Base-by-base conservation (phyloP, 2,329 filamentous ascomycete species). In the Aureobasidium sp. region DNA sequence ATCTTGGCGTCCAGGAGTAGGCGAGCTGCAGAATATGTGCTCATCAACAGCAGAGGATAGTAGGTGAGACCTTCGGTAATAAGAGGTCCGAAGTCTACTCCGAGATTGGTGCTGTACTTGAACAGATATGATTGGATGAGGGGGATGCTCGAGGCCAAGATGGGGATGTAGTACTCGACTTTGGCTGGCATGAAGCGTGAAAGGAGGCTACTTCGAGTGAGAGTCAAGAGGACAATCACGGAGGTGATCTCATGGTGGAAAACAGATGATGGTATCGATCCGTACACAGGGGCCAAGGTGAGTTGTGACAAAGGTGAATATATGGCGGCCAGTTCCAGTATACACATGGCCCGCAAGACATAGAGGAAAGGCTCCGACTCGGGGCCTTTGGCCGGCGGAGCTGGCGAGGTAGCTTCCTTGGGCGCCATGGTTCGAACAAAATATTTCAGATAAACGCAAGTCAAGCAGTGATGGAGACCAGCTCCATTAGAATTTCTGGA, bases 271-370 rank as follows among this genome's bases (percentile, higher is more conserved):
- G 93, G 89, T 38, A 95, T 89, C 17, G 86, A 85, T 57, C 94
- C 94, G 73, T 95, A 97, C 11, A 95, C 88, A 1, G 94, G 94
- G 21, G 90, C 89, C 35, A 97, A 79, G 40, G 83, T 86, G 64
- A 91, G 79, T 69, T 90, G 84, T 0, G 89, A 93, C 61, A 87
- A 82, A 64, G 85, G 84, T 49, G 87, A 86, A 62, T 82, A 84
- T 43, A 86, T 70, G 46, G 85, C 88, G 10, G 83, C 79, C 47
- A 88, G 75, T 27, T 77, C 66, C 63, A 86, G 75, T 17, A 61
- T 40, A 10, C 31, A 50, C 19, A 40, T 35, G 6, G 60, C 60
- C 19, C 35, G 86, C 69, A 19, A 68, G 70, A 60, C 65, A 21
- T 33, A 38, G 37, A 21, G n/a, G 15, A 60, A 15, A 19, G 46